Percentiles rank a stretch among this genome's conserved stretches.
Conservation (phyloP, 2,329 filamentous ascomycete species). For the Colletotrichum kahawae region DNA sequence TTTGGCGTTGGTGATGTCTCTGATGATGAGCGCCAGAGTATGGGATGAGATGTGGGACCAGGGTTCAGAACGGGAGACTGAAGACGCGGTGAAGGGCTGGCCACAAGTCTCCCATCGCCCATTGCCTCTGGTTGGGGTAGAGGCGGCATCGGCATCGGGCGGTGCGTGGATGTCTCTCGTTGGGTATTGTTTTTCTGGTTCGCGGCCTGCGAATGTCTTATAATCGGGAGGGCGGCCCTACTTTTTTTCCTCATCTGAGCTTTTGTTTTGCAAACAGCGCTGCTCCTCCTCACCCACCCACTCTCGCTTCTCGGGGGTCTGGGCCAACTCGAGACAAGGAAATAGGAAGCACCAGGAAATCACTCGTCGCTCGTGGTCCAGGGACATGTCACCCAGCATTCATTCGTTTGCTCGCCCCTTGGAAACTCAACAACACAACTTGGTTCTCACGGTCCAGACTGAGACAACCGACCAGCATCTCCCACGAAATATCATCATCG, state of each 20-base stretch:
- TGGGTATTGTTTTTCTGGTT: constrained; percentile 10
- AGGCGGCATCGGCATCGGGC: constrained; percentile 5
- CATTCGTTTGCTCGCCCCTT: not conserved
- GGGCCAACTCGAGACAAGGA: not conserved
- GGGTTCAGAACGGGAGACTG: constrained; percentile 14
- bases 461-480: not conserved
- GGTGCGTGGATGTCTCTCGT: constrained; percentile 18
- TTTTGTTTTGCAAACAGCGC: constrained; percentile 17
- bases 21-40: constrained; percentile 4
- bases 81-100: constrained; percentile 20
- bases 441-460: not conserved
- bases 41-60: not conserved
- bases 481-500: not conserved
- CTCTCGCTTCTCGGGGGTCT: not conserved
- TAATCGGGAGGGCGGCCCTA: constrained; percentile 1
- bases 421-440: not conserved
- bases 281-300: not conserved
- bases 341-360: not conserved
- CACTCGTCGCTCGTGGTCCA: not conserved
- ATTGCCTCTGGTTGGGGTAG: not conserved
- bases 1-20: constrained; percentile 23
- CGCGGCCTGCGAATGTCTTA: constrained; percentile 16
- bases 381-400: not conserved
- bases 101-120: not conserved
- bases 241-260: constrained; percentile 2